Base-by-base conservation (phyloP, 495 filamentous ascomycete genomes). In the Penicillium malachiteum region DNA sequence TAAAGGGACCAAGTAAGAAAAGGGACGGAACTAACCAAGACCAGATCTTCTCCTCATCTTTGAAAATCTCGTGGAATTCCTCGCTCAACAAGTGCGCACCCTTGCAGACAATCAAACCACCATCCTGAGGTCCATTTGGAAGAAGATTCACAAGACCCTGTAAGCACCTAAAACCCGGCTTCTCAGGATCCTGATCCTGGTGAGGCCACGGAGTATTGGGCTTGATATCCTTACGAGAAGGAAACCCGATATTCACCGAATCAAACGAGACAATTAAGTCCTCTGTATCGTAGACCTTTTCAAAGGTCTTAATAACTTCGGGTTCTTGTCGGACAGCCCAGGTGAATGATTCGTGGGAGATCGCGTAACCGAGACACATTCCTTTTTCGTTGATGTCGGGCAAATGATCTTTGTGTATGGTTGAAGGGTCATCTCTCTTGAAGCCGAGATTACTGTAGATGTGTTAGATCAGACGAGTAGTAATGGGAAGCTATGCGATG, bases 181-280 rank as follows among this genome's bases (percentile, higher is more conserved):
- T 69, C 11, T 60, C 59, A 9, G 71, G 71, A 47, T 68, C 62
- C 51, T 76, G 73, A 44, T 76, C 73, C 47, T 68, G 63, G 47
- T 76, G 73, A 10, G 73, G 73, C 73, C 73, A 74, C 1, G 71
- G 67, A 13, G 52, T 65, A 47, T 73, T 68, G 16, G 56, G 47
- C 34, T 64, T 45, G 40, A 68, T 49, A 57, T 71, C 68, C 35
- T 50, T 59, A 14, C 61, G 62, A 17, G 66, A 62, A 12, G 67
- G 59, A 18, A 71, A 69, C 5, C 58, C 55, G 30, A 75, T 48
- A 38, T 73, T 73, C 37, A 71, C 56, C 0, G 63, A 67, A 50
- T 74, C 70, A 48, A 75, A 74, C 0, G 72, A 75, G 7, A 73
- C 70, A 14, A 74, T 66, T 3, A 75, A 48, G 35, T 75, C 71